These are phyloP conservation scores for Heteromeles arbutifolia DNA, from an alignment of 306 rosid species.

Conservation along the genomic window DNA sequence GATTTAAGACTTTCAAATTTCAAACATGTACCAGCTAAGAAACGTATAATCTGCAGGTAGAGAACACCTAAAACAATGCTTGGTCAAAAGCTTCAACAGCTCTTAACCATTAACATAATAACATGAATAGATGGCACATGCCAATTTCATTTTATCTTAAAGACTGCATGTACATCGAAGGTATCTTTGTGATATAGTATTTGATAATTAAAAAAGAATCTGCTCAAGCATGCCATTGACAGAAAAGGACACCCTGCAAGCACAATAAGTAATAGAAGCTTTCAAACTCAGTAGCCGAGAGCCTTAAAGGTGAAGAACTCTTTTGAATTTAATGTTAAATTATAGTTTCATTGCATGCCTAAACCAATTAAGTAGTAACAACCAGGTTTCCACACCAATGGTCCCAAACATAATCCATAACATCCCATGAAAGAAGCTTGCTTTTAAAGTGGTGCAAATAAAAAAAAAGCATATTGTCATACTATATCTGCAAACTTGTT, in stretches of 20 bases:
- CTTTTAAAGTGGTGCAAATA: conserved; percentile 19
- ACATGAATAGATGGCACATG: background rate
- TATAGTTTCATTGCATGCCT: background rate
- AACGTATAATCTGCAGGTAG: background rate
- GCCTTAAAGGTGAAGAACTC: background rate
- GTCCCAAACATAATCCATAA: conserved; percentile 26
- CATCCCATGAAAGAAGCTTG: conserved; percentile 30
- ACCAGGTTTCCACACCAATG: conserved; percentile 22
- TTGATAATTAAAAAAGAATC: background rate
- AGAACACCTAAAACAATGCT: background rate
- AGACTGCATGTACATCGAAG: background rate
- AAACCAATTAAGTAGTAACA: background rate
- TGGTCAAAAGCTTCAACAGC: background rate
- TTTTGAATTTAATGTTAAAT: background rate
- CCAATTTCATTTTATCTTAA: background rate
- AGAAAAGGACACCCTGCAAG: conserved; percentile 16
- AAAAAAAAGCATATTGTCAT: conserved; percentile 17
- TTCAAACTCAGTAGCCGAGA: background rate
- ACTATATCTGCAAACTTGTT: background rate
- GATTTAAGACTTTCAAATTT: background rate
- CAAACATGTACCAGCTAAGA: background rate
- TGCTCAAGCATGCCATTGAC: conserved; percentile 23
- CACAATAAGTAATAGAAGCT: conserved; percentile 3
- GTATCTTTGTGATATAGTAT: background rate
- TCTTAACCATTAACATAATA: background rate